Conservation (phyloP, 108 stramenopile species). For the Schizochytrium sp. region DNA sequence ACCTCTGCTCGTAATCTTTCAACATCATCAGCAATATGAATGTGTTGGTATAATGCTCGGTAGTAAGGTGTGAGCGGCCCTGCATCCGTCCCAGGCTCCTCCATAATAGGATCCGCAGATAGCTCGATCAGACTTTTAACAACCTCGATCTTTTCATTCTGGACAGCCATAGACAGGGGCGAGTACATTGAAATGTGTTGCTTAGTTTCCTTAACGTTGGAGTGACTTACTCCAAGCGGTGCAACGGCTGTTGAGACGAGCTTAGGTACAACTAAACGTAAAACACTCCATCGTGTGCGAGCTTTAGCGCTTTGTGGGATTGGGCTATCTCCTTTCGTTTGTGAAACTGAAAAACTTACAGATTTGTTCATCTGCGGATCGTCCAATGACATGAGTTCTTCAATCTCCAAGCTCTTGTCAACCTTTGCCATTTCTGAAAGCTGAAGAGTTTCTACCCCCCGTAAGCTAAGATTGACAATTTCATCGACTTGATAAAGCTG, state of each 20-base stretch:
- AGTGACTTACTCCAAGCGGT: background rate
- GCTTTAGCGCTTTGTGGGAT: too few species aligned
- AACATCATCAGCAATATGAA: constrained; percentile 20
- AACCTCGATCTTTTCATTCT: background rate
- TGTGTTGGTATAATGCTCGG: constrained; percentile 45
- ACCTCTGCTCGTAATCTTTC: constrained; percentile 6
- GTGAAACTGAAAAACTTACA: too few species aligned
- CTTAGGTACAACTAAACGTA: background rate
- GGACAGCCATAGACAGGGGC: constrained; percentile 22
- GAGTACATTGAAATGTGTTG: background rate
- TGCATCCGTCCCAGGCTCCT: background rate
- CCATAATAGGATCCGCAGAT: constrained; percentile 1
- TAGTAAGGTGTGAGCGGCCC: background rate
- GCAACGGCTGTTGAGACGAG: background rate
- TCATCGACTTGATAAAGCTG: constrained; percentile 10
- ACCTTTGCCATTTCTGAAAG: background rate
- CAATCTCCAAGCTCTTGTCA: background rate
- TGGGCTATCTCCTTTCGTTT: too few species aligned
- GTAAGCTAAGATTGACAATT: constrained; percentile 48
- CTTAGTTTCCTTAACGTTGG: background rate
- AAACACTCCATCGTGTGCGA: too few species aligned
- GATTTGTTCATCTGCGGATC: too few species aligned
- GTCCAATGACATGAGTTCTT: background rate
- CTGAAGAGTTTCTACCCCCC: background rate
- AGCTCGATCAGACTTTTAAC: constrained; percentile 7